Evolutionary conservation across 1,139 yeast species (phyloP), one percentile per base, ranked within the genome.

Genomic region (Yamadazyma conglobata): DNA sequence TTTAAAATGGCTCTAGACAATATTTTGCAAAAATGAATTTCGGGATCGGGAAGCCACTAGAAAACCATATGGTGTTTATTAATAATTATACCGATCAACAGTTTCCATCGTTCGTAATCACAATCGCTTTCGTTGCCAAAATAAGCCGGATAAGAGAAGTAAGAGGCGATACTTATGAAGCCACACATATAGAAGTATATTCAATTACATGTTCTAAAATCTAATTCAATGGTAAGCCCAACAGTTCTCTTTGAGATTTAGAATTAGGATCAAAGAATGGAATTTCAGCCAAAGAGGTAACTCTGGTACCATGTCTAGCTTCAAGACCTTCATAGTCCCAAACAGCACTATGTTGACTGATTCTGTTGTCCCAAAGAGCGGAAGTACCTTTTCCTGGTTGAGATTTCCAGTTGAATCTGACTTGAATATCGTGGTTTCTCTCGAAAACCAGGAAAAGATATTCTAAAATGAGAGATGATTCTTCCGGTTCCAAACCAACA

Each of bases 341-440:
- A 21, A 70, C 70, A 16, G 73, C 71, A 41, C 51, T 54, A 49
- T 75, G 80, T 36, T 70, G 72, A 25, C 73, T 57, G 34, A 70
- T 47, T 52, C 79, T 56, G 58, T 75, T 74, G 43, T 74, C 79
- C 80, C 81, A 75, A 28, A 74, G 47, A 24, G 78, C 79, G 36
- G 76, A 67, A 19, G 76, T 67, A 17, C 78, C 79, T 25, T 58
- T 58, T 5, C 77, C 79, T 2, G 56, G 53, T 43, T 63, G 56
- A 18, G 73, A 55, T 35, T 61, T 61, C 80, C 80, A 75, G 27
- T 24, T 24, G 56, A 73, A 72, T 44, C 80, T 55, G 21, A 72
- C 77, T 48, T 74, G 79, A 28, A 62, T 60, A 36, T 62, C 68
- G 39, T 56, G 48, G 42, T 60, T 56, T 44, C 52, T 59, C 43